A percentile compares a stretch with the other conserved stretches of the same genome.
phyloP scores from a whole-genome alignment of 495 filamentous ascomycete species.

The Zalerion maritima region DNA sequence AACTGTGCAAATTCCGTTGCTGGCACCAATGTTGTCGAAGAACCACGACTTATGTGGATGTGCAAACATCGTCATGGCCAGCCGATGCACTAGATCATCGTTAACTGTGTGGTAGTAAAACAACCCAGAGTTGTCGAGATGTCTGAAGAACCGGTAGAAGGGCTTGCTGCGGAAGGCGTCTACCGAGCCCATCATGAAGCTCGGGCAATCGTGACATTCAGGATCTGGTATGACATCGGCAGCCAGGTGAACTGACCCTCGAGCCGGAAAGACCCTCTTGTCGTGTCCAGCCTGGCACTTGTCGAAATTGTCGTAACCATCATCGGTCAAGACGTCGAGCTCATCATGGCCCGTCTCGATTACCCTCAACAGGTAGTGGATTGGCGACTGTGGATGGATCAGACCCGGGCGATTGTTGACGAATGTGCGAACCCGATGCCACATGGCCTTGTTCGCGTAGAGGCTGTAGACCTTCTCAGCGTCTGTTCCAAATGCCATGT shows the following conservation, averaged over 20 bases:
- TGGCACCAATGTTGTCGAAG: no score
- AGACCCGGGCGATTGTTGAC: conserved; percentile 30
- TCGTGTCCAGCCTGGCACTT: not conserved
- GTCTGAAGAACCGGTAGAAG: conserved; percentile 42
- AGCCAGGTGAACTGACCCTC: conserved; percentile 6
- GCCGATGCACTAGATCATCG: conserved; percentile 49
- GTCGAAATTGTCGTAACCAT: conserved; percentile 2
- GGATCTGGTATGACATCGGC: conserved; percentile 9
- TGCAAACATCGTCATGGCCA: conserved; percentile 36
- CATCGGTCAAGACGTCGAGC: conserved; percentile 5
- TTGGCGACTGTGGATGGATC: conserved; percentile 34
- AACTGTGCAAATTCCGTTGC: no score
- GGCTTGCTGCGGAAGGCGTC: conserved; percentile 42
- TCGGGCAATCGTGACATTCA: conserved; percentile 42
- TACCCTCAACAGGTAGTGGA: conserved; percentile 32
- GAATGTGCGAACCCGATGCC: conserved; percentile 30
- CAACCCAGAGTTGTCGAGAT: conserved; percentile 41
- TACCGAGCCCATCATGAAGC: conserved; percentile 49
- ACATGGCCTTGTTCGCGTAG: conserved; percentile 33
- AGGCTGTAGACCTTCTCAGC: conserved; percentile 41
- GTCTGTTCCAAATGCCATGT: conserved; percentile 54
- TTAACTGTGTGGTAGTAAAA: conserved; percentile 52
- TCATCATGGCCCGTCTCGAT: conserved; percentile 6
- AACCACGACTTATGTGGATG: no score
- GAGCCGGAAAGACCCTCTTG: not conserved